phyloP scores from a whole-genome alignment of 2,329 filamentous ascomycete genomes.

The Sclerotinia nivalis region DNA sequence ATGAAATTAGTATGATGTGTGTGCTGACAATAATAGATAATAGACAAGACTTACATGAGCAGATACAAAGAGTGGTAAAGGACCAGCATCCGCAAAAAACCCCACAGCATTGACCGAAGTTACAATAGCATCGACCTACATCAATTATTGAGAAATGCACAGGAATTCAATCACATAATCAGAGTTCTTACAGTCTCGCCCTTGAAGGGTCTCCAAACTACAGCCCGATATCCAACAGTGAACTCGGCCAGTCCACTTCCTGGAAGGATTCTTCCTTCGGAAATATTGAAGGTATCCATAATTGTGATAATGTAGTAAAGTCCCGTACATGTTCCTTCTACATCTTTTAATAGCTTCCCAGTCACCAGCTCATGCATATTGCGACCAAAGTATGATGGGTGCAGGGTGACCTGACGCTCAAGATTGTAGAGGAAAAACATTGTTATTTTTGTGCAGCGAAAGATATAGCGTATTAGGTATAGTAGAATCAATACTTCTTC shows the following conservation, averaged over 20 bases:
- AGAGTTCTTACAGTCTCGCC: constrained; percentile 80
- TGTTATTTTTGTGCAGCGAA: constrained; percentile 7
- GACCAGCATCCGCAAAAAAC: constrained; percentile 84
- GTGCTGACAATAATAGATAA: constrained; percentile 8
- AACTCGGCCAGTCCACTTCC: constrained; percentile 92
- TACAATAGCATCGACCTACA: constrained; percentile 88
- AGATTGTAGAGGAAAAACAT: constrained; percentile 99
- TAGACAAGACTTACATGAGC: constrained; percentile 34
- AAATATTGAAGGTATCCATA: constrained; percentile 94
- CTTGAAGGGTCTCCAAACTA: constrained; percentile 97
- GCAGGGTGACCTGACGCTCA: constrained; percentile 89
- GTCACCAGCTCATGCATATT: constrained; percentile 92
- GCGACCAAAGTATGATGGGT: constrained; percentile 94
- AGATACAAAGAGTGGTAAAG: constrained; percentile 76
- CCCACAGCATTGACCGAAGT: constrained; percentile 87
- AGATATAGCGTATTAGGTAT: constrained; percentile 1
- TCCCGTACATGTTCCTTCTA: constrained; percentile 92
- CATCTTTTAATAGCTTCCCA: constrained; percentile 84
- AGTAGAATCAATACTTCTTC: constrained; percentile 5
- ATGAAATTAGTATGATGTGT: constrained; percentile 28
- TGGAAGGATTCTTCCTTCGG: constrained; percentile 87
- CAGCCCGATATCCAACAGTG: constrained; percentile 89
- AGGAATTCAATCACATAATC: constrained; percentile 3
- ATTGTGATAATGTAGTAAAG: constrained; percentile 98
- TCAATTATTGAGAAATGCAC: constrained; percentile 33